phyloP scores from a whole-genome alignment of 2,329 filamentous ascomycete species.

The Pseudophaeomoniella oleicola region DNA sequence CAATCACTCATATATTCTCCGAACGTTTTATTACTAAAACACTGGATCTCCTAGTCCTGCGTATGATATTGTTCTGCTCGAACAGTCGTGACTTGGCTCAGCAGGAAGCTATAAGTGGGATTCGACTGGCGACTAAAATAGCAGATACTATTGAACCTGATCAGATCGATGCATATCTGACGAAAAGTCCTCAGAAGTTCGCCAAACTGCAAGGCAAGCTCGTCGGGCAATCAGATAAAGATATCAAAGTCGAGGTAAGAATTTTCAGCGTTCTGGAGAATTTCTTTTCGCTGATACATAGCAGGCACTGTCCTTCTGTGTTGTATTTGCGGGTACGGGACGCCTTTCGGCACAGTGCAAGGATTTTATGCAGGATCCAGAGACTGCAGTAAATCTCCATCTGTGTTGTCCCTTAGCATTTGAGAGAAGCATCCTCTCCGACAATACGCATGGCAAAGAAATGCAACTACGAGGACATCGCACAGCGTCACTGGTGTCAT shows the following conservation, averaged over 20 bases:
- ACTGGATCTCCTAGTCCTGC: background rate
- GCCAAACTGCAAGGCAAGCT: background rate
- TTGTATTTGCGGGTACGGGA: background rate
- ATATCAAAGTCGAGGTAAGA: too few species aligned
- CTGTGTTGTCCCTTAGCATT: too few species aligned
- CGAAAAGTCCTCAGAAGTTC: background rate
- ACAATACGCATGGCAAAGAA: too few species aligned
- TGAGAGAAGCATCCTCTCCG: too few species aligned
- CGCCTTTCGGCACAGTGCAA: background rate
- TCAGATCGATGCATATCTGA: background rate
- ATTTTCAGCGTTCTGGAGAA: too few species aligned
- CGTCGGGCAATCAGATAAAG: background rate
- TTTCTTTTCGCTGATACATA: background rate
- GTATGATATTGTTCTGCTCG: background rate
- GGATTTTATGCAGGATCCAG: too few species aligned
- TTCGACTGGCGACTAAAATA: background rate
- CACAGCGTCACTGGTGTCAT: too few species aligned
- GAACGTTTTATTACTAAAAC: background rate
- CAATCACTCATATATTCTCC: background rate
- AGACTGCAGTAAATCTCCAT: too few species aligned
- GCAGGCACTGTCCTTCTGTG: background rate
- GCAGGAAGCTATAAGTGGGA: background rate
- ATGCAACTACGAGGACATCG: too few species aligned
- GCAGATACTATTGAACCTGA: background rate
- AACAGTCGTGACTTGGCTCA: background rate